Evolutionary conservation across 1,284 basidiomycete genomes (phyloP), one percentile per base, ranked within the genome.

Genomic region (Cerrena zonata): DNA sequence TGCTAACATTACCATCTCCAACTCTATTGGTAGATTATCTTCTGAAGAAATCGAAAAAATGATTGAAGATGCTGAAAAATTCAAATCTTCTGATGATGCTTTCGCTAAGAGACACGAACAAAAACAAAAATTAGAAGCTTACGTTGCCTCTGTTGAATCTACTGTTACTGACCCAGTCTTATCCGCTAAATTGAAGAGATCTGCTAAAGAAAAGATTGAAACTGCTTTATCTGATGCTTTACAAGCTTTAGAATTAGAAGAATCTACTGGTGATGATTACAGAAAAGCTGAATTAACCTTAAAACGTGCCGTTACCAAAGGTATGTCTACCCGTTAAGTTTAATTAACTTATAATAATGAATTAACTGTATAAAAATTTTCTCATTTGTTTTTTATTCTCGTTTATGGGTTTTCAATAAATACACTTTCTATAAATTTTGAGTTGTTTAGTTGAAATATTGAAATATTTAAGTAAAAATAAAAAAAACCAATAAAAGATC

Each of bases 51-150:
- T 96, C 60, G 91, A 94, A 64, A 90, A 94, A 74, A 97, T 97
- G 94, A 94, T 96, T 79, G 92, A 93, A 77, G 92, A 96, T 66
- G 94, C 94, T 53, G 92, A 96, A 71, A 86, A 91, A 69, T 96
- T 84, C 84, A 94, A 93, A 80, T 83, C 86, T 68, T 91, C 91
- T 50, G 94, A 97, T 84, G 93, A 91, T 76, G 94, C 96, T 69
- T 95, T 94, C 80, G 89, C 91, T 60, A 87, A 92, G 54, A 88
- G 89, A 60, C 94, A 96, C 69, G 93, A 96, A 73, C 92, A 94
- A 61, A 95, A 94, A 75, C 89, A 91, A 51, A 93, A 95, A 71
- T 85, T 97, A 55, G 94, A 97, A 77, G 84, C 91, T 38, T 95
- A 96, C 77, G 80, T 97, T 67, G 89, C 94, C 76, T 89, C 91